Conservation (phyloP, 768 basidiomycete species). For the Boletus rubropictus region DNA sequence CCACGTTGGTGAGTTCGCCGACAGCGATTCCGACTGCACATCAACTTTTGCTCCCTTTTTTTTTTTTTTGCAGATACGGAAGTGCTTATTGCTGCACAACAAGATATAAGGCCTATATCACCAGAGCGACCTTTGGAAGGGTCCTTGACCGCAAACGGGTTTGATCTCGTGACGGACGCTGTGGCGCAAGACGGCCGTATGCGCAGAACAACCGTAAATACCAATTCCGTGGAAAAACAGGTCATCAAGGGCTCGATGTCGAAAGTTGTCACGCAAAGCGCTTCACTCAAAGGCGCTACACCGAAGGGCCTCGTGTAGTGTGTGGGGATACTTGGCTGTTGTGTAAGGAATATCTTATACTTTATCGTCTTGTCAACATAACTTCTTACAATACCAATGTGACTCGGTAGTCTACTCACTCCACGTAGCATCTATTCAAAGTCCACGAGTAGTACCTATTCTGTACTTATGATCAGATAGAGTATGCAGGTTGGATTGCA, state of each 20-base stretch:
- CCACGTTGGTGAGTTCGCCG: constrained; percentile 41
- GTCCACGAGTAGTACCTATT: not conserved
- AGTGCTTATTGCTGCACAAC: constrained; percentile 18
- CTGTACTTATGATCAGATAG: constrained; percentile 18
- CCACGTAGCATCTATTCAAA: constrained; percentile 8
- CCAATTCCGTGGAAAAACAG: constrained; percentile 42
- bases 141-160: constrained; percentile 29
- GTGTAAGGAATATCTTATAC: constrained; percentile 16
- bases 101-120: constrained; percentile 12
- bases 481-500: constrained; percentile 2
- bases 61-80: constrained; percentile 17
- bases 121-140: constrained; percentile 25
- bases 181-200: constrained; percentile 37
- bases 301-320: constrained; percentile 11
- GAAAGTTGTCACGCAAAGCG: constrained; percentile 39
- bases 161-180: constrained; percentile 35
- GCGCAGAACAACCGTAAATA: constrained; percentile 35
- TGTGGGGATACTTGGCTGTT: not conserved
- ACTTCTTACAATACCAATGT: constrained; percentile 12
- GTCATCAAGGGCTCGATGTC: constrained; percentile 52
- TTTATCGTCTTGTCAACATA: constrained; percentile 6
- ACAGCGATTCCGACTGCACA: not conserved
- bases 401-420: constrained; percentile 2
- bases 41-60: constrained; percentile 6
- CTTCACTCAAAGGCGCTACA: constrained; percentile 9